Base-by-base conservation (phyloP, 1,139 yeast genomes). In the Lodderomyces parapsilosis region DNA sequence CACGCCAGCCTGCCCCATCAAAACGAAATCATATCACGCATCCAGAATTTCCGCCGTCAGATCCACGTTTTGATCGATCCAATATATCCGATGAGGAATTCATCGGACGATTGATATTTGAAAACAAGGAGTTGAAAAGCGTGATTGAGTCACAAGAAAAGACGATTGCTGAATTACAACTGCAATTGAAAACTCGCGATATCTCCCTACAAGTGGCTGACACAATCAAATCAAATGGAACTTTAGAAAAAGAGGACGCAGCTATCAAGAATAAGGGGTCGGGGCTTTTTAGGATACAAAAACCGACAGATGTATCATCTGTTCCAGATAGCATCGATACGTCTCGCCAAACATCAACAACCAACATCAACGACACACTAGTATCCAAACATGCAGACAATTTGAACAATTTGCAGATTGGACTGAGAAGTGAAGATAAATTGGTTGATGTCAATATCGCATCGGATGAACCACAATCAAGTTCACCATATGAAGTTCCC, bases 31-130 rank as follows among this genome's bases (percentile, higher is more conserved):
- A 28, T n/a, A 28, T 19, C 19, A 18, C 33, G 15, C 33, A 30
- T 19, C 11, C 19, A 30, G 65, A 63, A 22, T 47, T 53, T 14
- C 55, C 71, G 6, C 75, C 75, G 4, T 69, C 74, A 9, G 62
- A 69, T 47, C 66, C 71, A 1, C 49, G 50, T 15, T 70, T 71
- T 47, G 72, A 71, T 49, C 52, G 75, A 35, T 53, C 63, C 7
- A 42, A 44, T 4, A 49, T 69, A 17, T 46, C 66, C 2, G 71
- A 65, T 47, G 48, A 48, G 9, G 68, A 70, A 41, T 70, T 51
- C 48, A 68, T 70, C 38, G 74, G 68, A 44, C 63, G 57, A 41
- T 55, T 71, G 34, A 41, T 65, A 28, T 67, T 66, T 47, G 77
- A 72, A 46, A 70, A 63, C 47, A 59, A 55, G 44, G 75, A 71